These are phyloP conservation scores for Ophiostoma australiae DNA, from an alignment of 2,329 filamentous ascomycete genomes.

Conservation along the genomic window DNA sequence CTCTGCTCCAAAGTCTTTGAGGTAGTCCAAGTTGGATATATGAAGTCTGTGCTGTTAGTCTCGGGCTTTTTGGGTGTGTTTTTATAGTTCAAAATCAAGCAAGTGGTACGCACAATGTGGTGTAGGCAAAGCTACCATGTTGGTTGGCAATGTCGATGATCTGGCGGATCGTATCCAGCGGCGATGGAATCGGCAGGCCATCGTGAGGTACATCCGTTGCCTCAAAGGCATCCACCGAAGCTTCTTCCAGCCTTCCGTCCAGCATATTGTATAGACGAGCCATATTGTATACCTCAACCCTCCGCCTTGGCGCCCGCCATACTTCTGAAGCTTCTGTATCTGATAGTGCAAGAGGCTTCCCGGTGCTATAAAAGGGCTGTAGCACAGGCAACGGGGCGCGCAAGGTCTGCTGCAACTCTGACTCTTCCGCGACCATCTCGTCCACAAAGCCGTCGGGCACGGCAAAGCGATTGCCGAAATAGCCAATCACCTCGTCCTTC, in stretches of 20 bases:
- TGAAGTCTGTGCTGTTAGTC: constrained; percentile 23
- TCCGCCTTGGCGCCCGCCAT: neutral
- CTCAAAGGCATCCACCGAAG: constrained; percentile 12
- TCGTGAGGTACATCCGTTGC: constrained; percentile 1
- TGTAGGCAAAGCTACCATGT: constrained; percentile 22
- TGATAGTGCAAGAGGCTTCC: neutral
- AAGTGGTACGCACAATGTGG: constrained; percentile 23
- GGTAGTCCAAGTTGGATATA: constrained; percentile 17
- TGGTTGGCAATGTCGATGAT: constrained; percentile 18
- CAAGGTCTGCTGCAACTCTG: neutral
- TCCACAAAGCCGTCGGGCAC: constrained; percentile 41
- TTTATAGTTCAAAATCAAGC: neutral
- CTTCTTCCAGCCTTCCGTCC: neutral
- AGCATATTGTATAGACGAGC: constrained; percentile 14
- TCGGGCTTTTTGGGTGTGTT: neutral
- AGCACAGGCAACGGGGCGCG: neutral
- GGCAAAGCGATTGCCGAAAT: constrained; percentile 32
- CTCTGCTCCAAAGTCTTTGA: constrained; percentile 19
- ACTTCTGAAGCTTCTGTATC: neutral
- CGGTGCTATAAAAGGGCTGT: neutral
- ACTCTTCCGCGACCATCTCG: neutral
- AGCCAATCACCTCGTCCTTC: neutral
- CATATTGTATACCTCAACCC: constrained; percentile 21
- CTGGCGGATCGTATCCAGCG: constrained; percentile 19
- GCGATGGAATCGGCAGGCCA: constrained; percentile 8